Evolutionary conservation across 345 rosid genomes (phyloP), one percentile per base, ranked within the genome.

Genomic region (Physaria fendleri): DNA sequence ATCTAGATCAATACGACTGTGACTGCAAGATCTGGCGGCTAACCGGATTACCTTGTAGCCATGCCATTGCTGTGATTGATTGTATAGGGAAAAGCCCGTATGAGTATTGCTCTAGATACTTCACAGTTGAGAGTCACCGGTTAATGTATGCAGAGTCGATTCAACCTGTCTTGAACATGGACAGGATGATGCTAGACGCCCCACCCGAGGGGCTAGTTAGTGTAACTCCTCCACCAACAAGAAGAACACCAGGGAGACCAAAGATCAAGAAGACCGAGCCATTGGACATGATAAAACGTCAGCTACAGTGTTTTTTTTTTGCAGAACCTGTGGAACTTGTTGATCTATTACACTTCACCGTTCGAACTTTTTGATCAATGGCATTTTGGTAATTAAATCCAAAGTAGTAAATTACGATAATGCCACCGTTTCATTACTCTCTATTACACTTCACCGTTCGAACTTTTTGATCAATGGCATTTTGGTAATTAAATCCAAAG

Each of bases 171-270:
- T 89, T 96, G 1, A 86, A 86, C 25, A 79, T 81, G 13, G 96
- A 92, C 39, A 61, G 72, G 64, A 85, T 79, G 13, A 33, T 74
- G 39, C 69, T 62, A 48, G 74, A 52, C 7, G 93, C 78, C 54
- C 49, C 76, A 12, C 59, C 55, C 6, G 80, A 81, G 6, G 74
- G 50, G 10, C 46, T 56, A 13, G 77, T 84, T 23, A 55, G 71
- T 6, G 93, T 92, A 37, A 88, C 88, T 12, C 96, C 98, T 14
- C 96, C 96, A n/a, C 91, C 98, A 2, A 82, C 85, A 17, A 77
- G 81, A 63, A 82, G 95, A 33, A 82, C 88, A 10, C 88, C 90
- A 6, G 98, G 98, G 13, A 77, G 91, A 50, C 88, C 95, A 4
- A 88, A 86, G 81, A 69, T 64, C 73, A 86, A 86, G 76, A 82